A percentile compares a stretch with the other conserved stretches of the same genome.
Evolutionary conservation across 768 basidiomycete genomes (phyloP).

Genomic region (Favolaschia claudopus): DNA sequence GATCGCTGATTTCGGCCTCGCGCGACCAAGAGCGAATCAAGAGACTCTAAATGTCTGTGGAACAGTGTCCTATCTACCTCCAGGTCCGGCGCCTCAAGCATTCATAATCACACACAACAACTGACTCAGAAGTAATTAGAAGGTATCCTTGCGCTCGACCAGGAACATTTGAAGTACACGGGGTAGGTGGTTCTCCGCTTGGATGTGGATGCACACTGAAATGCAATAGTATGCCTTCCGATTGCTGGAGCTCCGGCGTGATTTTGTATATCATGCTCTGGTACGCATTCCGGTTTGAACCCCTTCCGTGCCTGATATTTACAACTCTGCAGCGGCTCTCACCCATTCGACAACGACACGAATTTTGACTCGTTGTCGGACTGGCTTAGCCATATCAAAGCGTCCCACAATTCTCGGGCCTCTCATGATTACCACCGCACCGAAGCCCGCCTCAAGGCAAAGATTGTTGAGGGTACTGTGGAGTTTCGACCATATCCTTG

Average conservation of each 20-base stretch:
- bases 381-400: constrained; percentile 45
- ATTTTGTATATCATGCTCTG: constrained; percentile 85
- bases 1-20: constrained; percentile 89
- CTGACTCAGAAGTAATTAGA: too few relatives aligned
- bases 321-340: constrained; percentile 59
- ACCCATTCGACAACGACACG: constrained; percentile 77
- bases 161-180: constrained; percentile 73
- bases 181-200: constrained; percentile 41
- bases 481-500: constrained; percentile 65
- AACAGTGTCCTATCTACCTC: constrained; percentile 87
- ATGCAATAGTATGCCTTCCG: constrained; percentile 76
- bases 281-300: constrained; percentile 53
- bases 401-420: constrained; percentile 45
- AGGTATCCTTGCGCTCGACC: constrained; percentile 80
- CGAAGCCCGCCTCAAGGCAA: constrained; percentile 69
- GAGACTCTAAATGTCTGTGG: constrained; percentile 88
- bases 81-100: too few relatives aligned
- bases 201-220: constrained; percentile 1
- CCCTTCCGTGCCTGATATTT: background rate
- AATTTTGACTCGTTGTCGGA: constrained; percentile 41
- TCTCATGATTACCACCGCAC: constrained; percentile 55
- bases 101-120: too few relatives aligned
- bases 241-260: constrained; percentile 89
- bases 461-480: constrained; percentile 70
- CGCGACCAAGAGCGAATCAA: constrained; percentile 79